Percentiles rank a stretch among this genome's conserved stretches.
Conservation (phyloP, 2,329 filamentous ascomycete species). For the Exophiala xenobiotica region DNA sequence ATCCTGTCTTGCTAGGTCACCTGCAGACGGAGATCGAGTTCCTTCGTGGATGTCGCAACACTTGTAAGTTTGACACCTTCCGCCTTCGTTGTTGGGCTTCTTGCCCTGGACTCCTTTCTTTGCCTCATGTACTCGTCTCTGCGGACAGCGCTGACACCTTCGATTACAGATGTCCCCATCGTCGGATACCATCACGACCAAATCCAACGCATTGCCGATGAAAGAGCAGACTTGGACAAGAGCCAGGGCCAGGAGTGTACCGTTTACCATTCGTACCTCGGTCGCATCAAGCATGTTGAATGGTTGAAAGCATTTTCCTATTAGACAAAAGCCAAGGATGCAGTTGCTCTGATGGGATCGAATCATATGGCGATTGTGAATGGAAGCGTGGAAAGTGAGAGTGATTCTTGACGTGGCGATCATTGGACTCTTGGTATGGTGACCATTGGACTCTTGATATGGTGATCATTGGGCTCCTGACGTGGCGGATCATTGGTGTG, state of each 20-base stretch:
- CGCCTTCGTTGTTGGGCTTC: too few species aligned
- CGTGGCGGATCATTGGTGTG: too few species aligned
- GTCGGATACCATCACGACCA: conserved; percentile 31
- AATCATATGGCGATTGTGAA: neutral
- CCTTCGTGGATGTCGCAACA: conserved; percentile 13
- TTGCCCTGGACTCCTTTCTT: too few species aligned
- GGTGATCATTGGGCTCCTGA: too few species aligned
- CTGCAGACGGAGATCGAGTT: conserved; percentile 6
- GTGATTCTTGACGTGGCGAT: neutral
- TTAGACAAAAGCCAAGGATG: neutral
- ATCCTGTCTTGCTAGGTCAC: conserved; percentile 2
- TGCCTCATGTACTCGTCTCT: too few species aligned
- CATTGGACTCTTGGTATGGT: too few species aligned
- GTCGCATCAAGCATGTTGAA: conserved; percentile 16
- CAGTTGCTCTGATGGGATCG: neutral
- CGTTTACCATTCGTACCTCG: conserved; percentile 24
- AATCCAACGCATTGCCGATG: conserved; percentile 30
- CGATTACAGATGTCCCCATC: conserved; percentile 8
- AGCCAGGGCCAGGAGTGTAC: conserved; percentile 20
- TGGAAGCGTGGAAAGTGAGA: neutral
- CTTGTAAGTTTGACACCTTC: neutral
- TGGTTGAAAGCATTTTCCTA: conserved; percentile 25
- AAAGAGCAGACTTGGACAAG: conserved; percentile 20
- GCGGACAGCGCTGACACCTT: neutral
- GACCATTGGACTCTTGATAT: too few species aligned